Base-by-base conservation (phyloP, 352 stramenopile genomes). In the Pythium periplocum region DNA sequence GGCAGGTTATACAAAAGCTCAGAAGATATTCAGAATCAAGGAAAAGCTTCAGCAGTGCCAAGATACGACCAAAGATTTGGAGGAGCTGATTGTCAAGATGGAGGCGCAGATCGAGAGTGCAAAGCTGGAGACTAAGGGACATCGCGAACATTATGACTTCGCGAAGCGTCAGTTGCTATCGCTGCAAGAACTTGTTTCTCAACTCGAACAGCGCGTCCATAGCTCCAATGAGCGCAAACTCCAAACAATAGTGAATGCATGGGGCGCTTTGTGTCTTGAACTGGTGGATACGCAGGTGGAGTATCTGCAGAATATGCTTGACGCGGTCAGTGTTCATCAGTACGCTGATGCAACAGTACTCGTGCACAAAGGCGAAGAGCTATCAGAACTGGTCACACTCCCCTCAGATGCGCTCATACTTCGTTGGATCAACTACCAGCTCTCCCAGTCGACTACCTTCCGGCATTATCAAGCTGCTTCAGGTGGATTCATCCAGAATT, bases 341-440 rank as follows among this genome's bases (percentile, higher is more conserved):
- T 87, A 79, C 48, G 64, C 72, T 6, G 79, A 87, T 53, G 66
- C 63, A 2, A 66, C 63, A 1, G 31, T 61, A 46, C 48, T 90
- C 5, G 33, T 84, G 1, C 17, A 59, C 17, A 86, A 81, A 47
- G 76, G 76, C 4, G 79, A 90, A 53, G 75, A 86, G 40, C 63
- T 80, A 2, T 43, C 53, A 0, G 76, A 86, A 9, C 54, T 90
- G 8, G 56, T 90, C 11, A 42, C 48, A 1, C 37, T 82, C 6
- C 73, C 79, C 4, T 72, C 73, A 0, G 79, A 90, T 36, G 53
- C 66, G 4, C 62, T 90, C n/a, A 75, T 90, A 26, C 64, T 90
- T 17, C 71, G 75, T 2, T 90, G 79, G 79, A 83, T 86, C 51
- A 90, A 87, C 48, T 79, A 78, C 7, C 75, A 88, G 34, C 48